Conservation (phyloP, 169 alveolate genomes). For the Theileria orientalis region DNA sequence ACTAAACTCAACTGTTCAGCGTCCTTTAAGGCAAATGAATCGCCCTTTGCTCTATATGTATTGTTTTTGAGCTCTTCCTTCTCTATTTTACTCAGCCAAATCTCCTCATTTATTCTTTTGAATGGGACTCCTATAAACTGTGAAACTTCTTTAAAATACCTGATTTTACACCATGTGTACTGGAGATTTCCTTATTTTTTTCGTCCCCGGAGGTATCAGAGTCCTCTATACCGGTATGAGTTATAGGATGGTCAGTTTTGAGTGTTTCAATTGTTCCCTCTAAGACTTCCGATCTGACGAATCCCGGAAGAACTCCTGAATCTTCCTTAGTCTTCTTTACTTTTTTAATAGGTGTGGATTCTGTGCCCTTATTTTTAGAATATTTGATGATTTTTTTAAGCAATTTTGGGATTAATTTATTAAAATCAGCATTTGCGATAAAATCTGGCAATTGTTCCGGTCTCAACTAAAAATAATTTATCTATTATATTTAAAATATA, state of each 20-base stretch:
- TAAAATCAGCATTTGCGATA: constrained; percentile 25
- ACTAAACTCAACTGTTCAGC: constrained; percentile 65
- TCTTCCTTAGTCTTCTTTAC: constrained; percentile 13
- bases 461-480: constrained; percentile 25
- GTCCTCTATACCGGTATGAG: neutral
- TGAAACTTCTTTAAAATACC: neutral
- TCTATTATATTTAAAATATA: too few species aligned
- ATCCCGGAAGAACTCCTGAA: neutral
- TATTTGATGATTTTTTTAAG: neutral
- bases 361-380: neutral
- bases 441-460: constrained; percentile 29
- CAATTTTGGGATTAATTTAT: constrained; percentile 13
- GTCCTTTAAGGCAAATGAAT: constrained; percentile 45
- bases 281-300: neutral
- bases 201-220: neutral
- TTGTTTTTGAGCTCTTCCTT: constrained; percentile 58
- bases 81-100: constrained; percentile 48
- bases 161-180: neutral
- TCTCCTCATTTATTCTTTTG: constrained; percentile 51
- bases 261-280: neutral
- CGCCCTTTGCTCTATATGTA: constrained; percentile 46
- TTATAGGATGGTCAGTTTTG: neutral
- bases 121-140: constrained; percentile 34
- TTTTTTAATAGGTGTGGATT: neutral
- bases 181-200: neutral